Percentiles rank a stretch among this genome's conserved stretches.
phyloP scores from a whole-genome alignment of 1,139 yeast genomes.

The Casaregolazyma lundiana region DNA sequence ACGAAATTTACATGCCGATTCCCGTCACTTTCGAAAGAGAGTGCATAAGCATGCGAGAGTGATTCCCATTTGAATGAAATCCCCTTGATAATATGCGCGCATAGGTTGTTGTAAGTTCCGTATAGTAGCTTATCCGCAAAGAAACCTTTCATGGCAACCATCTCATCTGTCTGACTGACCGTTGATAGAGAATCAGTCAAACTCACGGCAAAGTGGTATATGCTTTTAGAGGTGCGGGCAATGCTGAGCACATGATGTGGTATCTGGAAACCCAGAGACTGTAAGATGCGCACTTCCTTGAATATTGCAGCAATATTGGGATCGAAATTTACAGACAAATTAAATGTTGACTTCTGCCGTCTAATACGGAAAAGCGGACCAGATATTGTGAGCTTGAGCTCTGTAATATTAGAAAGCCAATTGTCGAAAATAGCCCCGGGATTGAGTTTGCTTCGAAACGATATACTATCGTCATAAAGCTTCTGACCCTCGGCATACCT shows the following conservation, averaged over 20 bases:
- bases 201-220: constrained; percentile 57
- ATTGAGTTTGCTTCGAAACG: constrained; percentile 45
- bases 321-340: constrained; percentile 48
- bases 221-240: constrained; percentile 43
- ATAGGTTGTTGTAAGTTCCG: constrained; percentile 37
- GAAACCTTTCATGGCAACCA: constrained; percentile 32
- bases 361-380: constrained; percentile 41
- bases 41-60: constrained; percentile 48
- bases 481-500: constrained; percentile 68
- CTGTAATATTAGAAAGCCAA: constrained; percentile 41
- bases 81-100: constrained; percentile 32
- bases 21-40: constrained; percentile 34
- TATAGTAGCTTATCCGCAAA: constrained; percentile 43
- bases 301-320: constrained; percentile 41
- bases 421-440: constrained; percentile 39
- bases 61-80: constrained; percentile 51
- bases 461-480: constrained; percentile 48
- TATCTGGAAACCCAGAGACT: constrained; percentile 51
- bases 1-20: constrained; percentile 40
- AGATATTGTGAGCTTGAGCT: constrained; percentile 28
- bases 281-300: constrained; percentile 52
- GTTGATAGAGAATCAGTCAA: constrained; percentile 48
- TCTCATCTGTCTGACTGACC: constrained; percentile 25
- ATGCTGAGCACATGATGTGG: constrained; percentile 47
- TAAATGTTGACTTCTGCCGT: constrained; percentile 24